Conservation (phyloP, 768 basidiomycete species). For the Auricularia sp. region DNA sequence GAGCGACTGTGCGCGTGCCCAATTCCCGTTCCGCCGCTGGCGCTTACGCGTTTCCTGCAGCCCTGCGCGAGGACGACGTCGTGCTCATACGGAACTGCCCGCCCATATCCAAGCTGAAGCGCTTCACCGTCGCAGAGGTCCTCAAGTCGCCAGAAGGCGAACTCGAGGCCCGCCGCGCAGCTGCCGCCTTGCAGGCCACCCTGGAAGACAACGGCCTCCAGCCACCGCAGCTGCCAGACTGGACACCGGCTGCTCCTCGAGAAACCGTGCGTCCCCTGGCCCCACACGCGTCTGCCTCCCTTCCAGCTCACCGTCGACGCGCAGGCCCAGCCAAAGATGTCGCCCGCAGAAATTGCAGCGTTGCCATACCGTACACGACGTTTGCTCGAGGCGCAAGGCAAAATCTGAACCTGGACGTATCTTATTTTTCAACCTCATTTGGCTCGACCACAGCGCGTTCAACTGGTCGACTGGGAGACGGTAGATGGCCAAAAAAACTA, state of each 20-base stretch:
- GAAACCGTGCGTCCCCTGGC: not conserved
- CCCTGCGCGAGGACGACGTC: slow-evolving; percentile 54
- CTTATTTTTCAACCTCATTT: not conserved
- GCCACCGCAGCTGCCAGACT: not conserved
- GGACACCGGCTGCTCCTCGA: not conserved
- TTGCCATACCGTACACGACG: not conserved
- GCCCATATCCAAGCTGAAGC: slow-evolving; percentile 68
- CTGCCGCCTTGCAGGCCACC: not conserved
- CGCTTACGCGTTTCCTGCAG: slow-evolving; percentile 25
- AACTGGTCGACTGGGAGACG: not conserved
- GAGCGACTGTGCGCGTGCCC: slow-evolving; percentile 42
- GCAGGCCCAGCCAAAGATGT: not conserved
- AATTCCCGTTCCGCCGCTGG: slow-evolving; percentile 6
- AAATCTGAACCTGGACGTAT: not conserved
- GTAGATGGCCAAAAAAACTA: not conserved
- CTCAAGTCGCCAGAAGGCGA: slow-evolving; percentile 60
- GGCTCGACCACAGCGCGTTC: not conserved
- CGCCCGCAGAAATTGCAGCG: not conserved
- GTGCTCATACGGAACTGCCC: slow-evolving; percentile 76
- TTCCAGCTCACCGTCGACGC: not conserved
- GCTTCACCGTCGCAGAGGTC: slow-evolving; percentile 61
- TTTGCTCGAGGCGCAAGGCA: not conserved
- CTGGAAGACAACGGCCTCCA: not conserved
- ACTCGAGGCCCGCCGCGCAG: slow-evolving; percentile 14
- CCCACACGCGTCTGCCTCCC: not conserved